Percentiles rank a stretch among this genome's conserved stretches.
Evolutionary conservation across 176 grass and related monocot genomes (phyloP).

Genomic region (Carex kokanica): DNA sequence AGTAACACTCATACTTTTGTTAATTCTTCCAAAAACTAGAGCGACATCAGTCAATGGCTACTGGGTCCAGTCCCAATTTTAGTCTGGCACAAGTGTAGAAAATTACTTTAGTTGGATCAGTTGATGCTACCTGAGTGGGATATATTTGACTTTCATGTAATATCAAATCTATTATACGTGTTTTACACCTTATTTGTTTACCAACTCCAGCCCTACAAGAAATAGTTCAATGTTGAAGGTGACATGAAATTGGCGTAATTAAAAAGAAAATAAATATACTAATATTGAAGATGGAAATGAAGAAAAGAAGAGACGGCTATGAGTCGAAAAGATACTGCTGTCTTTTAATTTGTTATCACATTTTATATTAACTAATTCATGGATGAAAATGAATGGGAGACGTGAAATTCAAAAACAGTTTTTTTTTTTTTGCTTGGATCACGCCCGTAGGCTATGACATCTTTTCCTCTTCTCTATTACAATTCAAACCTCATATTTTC

Average conservation of each 20-base stretch:
- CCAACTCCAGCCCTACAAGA: background rate
- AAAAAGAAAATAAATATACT: background rate
- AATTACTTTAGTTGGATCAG: background rate
- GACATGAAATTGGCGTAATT: background rate
- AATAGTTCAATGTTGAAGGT: background rate
- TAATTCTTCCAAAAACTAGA: too few relatives aligned
- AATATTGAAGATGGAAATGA: background rate
- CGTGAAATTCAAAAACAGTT: too few relatives aligned
- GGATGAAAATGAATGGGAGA: too few relatives aligned
- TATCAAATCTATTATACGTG: background rate
- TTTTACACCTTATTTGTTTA: background rate
- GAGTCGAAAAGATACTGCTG: background rate
- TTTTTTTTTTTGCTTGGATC: too few relatives aligned
- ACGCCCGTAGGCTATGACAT: too few relatives aligned
- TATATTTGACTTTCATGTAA: background rate
- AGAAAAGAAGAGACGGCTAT: background rate
- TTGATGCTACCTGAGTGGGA: background rate
- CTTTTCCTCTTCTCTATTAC: too few relatives aligned
- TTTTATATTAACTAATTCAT: too few relatives aligned
- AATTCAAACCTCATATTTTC: too few relatives aligned
- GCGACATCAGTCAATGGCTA: background rate
- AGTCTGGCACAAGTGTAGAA: background rate
- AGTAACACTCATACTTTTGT: too few relatives aligned
- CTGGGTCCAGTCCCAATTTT: background rate
- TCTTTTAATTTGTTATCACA: too few relatives aligned